Percentiles rank a stretch among this genome's conserved stretches.
Evolutionary conservation across 2,329 filamentous ascomycete species (phyloP).

Genomic region (Neopestalotiopsis sp.): DNA sequence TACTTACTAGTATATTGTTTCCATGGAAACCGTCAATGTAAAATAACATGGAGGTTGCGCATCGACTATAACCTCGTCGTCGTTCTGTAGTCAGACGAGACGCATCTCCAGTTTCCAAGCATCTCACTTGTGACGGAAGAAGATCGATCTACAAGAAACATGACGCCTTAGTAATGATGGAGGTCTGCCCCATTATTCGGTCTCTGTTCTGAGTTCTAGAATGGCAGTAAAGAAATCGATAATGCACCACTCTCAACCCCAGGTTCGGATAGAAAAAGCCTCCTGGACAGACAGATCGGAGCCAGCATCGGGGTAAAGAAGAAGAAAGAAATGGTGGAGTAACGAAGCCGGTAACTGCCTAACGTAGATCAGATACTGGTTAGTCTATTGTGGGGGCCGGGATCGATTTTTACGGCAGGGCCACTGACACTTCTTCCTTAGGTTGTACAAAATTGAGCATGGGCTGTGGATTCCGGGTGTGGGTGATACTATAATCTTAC

Average conservation of each 20-base stretch:
- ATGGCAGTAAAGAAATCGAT: background rate
- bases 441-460: background rate
- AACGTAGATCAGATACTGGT: too few relatives aligned
- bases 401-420: background rate
- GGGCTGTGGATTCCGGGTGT: background rate
- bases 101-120: background rate
- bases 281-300: background rate
- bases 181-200: background rate
- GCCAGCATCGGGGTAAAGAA: background rate
- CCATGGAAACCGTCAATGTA: too few relatives aligned
- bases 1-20: too few relatives aligned
- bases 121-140: background rate
- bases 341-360: background rate
- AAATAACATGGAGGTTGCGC: too few relatives aligned
- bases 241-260: background rate
- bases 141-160: background rate
- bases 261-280: too few relatives aligned
- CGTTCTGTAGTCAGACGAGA: background rate
- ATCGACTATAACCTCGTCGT: too few relatives aligned
- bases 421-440: background rate
- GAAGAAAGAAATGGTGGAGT: background rate
- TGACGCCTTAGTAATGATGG: background rate
- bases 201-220: background rate
- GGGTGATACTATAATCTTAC: constrained; percentile 12
- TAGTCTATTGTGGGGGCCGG: background rate